phyloP scores from a whole-genome alignment of 1,284 basidiomycete genomes.

The Malassezia brasiliensis region DNA sequence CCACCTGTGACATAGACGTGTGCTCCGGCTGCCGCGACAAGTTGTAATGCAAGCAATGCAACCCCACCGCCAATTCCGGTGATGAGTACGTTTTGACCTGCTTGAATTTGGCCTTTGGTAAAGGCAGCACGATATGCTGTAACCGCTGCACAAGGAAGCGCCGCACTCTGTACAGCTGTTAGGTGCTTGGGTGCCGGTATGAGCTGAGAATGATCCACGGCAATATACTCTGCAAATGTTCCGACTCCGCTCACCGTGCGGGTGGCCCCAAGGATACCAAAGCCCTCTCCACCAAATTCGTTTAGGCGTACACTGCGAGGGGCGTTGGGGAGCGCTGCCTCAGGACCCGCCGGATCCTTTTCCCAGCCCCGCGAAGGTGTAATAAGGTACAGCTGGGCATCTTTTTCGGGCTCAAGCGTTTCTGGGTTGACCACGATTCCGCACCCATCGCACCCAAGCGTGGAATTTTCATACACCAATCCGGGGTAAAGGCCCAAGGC shows the following conservation, averaged over 20 bases:
- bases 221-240: constrained; percentile 67
- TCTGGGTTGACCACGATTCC: constrained; percentile 17
- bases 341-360: constrained; percentile 55
- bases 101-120: constrained; percentile 59
- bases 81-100: constrained; percentile 66
- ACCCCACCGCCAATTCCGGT: constrained; percentile 59
- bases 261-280: constrained; percentile 37
- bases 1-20: constrained; percentile 75
- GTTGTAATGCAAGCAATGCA: constrained; percentile 64
- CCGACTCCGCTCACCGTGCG: constrained; percentile 50
- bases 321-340: constrained; percentile 28
- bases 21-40: constrained; percentile 66
- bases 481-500: constrained; percentile 62
- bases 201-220: constrained; percentile 62
- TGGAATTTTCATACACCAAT: constrained; percentile 56
- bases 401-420: neutral
- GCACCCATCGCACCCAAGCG: constrained; percentile 63
- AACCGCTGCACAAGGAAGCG: constrained; percentile 66
- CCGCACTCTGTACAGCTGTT: constrained; percentile 61
- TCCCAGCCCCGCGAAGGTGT: constrained; percentile 67
- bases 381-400: constrained; percentile 56
- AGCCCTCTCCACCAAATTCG: constrained; percentile 30
- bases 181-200: constrained; percentile 62
- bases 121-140: constrained; percentile 75
- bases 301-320: constrained; percentile 21